Evolutionary conservation across 2,329 filamentous ascomycete species (phyloP).

Genomic region (Penicillium corylophilum): DNA sequence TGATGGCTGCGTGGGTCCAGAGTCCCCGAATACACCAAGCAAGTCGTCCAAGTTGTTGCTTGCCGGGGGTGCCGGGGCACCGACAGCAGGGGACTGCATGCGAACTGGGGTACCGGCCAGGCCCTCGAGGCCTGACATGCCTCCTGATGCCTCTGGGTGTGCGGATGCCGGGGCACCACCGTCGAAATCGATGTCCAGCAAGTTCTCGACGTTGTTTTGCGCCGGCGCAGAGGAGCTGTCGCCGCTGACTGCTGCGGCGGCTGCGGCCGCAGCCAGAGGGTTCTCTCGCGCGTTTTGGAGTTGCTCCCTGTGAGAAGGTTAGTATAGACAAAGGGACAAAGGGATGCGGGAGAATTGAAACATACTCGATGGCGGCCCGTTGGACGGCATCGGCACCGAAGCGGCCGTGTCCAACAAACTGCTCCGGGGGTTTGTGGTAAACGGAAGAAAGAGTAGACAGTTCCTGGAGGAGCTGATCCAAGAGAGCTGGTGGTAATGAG

Average conservation of each 20-base stretch:
- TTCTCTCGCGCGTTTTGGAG: slow-evolving; percentile 89
- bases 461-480: slow-evolving; percentile 87
- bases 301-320: slow-evolving; percentile 63
- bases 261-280: slow-evolving; percentile 82
- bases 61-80: slow-evolving; percentile 27
- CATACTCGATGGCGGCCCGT: slow-evolving; percentile 82
- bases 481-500: slow-evolving; percentile 74
- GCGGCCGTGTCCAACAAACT: slow-evolving; percentile 94
- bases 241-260: slow-evolving; percentile 61
- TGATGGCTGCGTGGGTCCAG: slow-evolving; percentile 38
- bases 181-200: slow-evolving; percentile 95
- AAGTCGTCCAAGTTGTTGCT: slow-evolving; percentile 76
- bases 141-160: slow-evolving; percentile 61
- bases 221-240: slow-evolving; percentile 51
- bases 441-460: slow-evolving; percentile 94
- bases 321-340: slow-evolving; percentile 11
- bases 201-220: slow-evolving; percentile 85
- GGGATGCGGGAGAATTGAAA: slow-evolving; percentile 7
- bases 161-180: slow-evolving; percentile 87
- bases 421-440: slow-evolving; percentile 96
- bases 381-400: slow-evolving; percentile 94
- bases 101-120: slow-evolving; percentile 58
- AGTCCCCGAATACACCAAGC: slow-evolving; percentile 65
- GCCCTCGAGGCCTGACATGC: slow-evolving; percentile 63
- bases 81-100: slow-evolving; percentile 45